Base-by-base conservation (phyloP, 2,329 filamentous ascomycete species). In the Byssothecium circinans region DNA sequence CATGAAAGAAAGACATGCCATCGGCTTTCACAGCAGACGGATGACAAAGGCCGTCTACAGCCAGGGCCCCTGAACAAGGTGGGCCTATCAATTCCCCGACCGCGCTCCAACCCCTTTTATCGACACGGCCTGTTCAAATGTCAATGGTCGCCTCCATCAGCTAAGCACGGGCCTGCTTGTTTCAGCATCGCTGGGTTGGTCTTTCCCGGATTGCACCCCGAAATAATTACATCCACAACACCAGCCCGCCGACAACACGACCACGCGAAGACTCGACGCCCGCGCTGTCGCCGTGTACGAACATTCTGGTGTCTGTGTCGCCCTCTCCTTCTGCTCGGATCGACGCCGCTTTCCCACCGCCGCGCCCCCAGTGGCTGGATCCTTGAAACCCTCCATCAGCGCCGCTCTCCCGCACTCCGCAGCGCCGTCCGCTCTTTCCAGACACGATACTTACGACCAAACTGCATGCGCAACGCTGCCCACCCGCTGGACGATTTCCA, bases 371-470 rank as follows among this genome's bases (percentile, higher is more conserved):
- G 12, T 27, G 25, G 43, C 40, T 40, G 49, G 50, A 50, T 47
- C 41, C 46, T 47, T 61, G 56, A 60, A 63, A 58, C 56, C 6
- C 43, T 12, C 52, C 42, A 49, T 38, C 49, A 39, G 8, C 34
- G 34, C 47, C 45, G 38, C 42, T 25, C 48, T 50, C 54, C 29
- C 53, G 54, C 45, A 33, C 49, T 50, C 45, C 51, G 49, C 36
- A 43, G 39, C 40, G 37, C 36, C 60, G 45, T 50, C 53, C 41
- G 54, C 50, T 50, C 53, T 50, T 52, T 32, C 29, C 12, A 32
- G 4, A 8, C 29, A 32, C 29, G 7, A 32, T n/a, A 39, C 42
- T 44, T 48, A n/a, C 37, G 33, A 14, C 38, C 27, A 43, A 19
- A 10, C 11, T 48, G 32, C 35, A 38, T 18, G 30, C 18, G n/a